Evolutionary conservation across 2,329 filamentous ascomycete genomes (phyloP).

Genomic region (Scytalidium lignicola): DNA sequence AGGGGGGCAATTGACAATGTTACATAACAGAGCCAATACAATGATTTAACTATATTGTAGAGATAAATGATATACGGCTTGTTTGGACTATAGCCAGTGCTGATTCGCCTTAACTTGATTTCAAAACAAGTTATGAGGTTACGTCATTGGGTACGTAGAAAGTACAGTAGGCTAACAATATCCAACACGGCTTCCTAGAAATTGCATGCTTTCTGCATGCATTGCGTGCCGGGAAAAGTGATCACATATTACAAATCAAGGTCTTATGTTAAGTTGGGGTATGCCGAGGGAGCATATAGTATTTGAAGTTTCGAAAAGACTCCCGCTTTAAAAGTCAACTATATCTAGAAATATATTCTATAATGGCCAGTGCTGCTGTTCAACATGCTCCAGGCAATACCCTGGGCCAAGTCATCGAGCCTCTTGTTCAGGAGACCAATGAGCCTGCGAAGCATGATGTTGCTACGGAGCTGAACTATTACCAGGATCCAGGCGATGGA

Average conservation of each 20-base stretch:
- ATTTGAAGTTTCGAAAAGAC: neutral
- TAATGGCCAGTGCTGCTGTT: constrained; percentile 3
- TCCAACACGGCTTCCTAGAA: neutral
- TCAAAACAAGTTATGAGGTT: too few species aligned
- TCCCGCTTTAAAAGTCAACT: neutral
- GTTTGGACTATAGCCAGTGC: too few species aligned
- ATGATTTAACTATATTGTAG: too few species aligned
- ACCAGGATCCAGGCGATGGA: constrained; percentile 11
- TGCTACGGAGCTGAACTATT: constrained; percentile 12
- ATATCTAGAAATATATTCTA: constrained; percentile 1
- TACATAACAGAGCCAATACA: neutral
- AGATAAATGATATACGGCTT: too few species aligned
- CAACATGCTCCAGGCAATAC: constrained; percentile 1
- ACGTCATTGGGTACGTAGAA: too few species aligned
- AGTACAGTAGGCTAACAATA: neutral
- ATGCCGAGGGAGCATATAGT: neutral
- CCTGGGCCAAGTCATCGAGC: neutral
- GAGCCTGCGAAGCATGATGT: constrained; percentile 10
- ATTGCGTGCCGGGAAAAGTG: constrained; percentile 1
- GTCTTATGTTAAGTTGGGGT: neutral
- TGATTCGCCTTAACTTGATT: too few species aligned
- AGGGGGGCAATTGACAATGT: constrained; percentile 1
- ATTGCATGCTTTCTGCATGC: constrained; percentile 2
- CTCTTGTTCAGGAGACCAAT: neutral
- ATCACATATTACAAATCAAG: constrained; percentile 2